A percentile compares a stretch with the other conserved stretches of the same genome.
These are phyloP conservation scores for Boletus sensibilis DNA, from an alignment of 768 basidiomycete species.

Conservation along the genomic window DNA sequence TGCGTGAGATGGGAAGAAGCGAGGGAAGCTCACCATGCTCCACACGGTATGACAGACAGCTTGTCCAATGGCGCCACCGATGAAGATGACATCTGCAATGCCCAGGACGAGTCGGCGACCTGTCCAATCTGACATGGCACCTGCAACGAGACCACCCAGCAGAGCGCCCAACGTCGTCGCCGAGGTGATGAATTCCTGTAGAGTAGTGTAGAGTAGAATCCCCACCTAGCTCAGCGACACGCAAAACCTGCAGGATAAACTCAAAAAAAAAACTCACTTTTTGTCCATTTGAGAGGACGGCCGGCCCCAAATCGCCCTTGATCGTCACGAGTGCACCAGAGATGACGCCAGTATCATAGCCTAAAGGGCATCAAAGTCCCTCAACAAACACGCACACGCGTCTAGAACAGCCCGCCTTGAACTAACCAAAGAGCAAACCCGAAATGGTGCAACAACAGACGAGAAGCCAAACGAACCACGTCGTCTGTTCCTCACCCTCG, in stretches of 20 bases:
- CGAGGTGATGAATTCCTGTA: conserved; percentile 77
- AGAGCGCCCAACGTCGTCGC: conserved; percentile 77
- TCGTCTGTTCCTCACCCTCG: conserved; percentile 65
- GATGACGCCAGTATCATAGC: conserved; percentile 80
- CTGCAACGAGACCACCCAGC: conserved; percentile 69
- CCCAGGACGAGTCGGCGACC: conserved; percentile 65
- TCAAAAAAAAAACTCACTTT: conserved; percentile 42
- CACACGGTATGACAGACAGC: conserved; percentile 67
- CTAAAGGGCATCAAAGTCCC: conserved; percentile 32
- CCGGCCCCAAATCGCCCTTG: conserved; percentile 60
- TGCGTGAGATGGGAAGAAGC: neutral
- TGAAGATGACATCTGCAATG: conserved; percentile 70
- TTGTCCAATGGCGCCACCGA: conserved; percentile 70
- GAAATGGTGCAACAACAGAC: conserved; percentile 74
- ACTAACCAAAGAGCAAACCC: conserved; percentile 70
- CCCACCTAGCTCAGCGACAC: neutral
- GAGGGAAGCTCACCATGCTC: conserved; percentile 52
- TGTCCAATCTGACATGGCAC: conserved; percentile 66
- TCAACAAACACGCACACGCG: neutral
- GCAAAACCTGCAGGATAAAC: neutral
- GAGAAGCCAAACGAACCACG: conserved; percentile 77
- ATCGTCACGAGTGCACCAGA: conserved; percentile 81
- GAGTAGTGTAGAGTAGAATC: neutral
- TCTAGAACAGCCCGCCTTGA: neutral
- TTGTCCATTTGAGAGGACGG: conserved; percentile 55